Conservation (phyloP, 2,329 filamentous ascomycete genomes). For the Aspergillus hiratsukae region DNA sequence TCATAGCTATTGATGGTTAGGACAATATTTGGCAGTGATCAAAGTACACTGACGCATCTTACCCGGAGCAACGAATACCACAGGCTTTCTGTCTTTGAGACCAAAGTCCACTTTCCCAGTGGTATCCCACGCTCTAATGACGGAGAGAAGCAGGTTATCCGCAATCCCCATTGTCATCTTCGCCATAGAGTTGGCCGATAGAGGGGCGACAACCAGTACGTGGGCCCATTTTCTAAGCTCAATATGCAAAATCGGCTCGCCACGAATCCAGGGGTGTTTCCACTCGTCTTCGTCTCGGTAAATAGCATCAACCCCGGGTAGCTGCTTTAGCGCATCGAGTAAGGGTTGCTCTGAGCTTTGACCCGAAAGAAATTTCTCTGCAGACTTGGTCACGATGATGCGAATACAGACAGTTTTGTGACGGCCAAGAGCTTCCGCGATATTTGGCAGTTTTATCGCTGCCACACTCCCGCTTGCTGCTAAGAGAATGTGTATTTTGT, state of each 20-base stretch:
- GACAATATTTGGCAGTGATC: background rate
- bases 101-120: slow-evolving; percentile 53
- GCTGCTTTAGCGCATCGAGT: slow-evolving; percentile 52
- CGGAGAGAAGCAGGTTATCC: slow-evolving; percentile 68
- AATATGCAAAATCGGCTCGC: slow-evolving; percentile 82
- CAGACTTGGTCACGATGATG: slow-evolving; percentile 72
- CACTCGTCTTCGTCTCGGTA: slow-evolving; percentile 87
- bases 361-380: slow-evolving; percentile 69
- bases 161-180: slow-evolving; percentile 75
- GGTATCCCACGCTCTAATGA: slow-evolving; percentile 85
- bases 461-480: slow-evolving; percentile 73
- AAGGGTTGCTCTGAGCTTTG: slow-evolving; percentile 74
- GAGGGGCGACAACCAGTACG: slow-evolving; percentile 71
- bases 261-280: slow-evolving; percentile 70
- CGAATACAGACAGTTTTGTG: slow-evolving; percentile 65
- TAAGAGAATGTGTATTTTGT: slow-evolving; percentile 45
- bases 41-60: background rate
- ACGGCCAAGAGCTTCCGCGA: slow-evolving; percentile 49
- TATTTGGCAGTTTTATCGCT: slow-evolving; percentile 74
- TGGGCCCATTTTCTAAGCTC: slow-evolving; percentile 80
- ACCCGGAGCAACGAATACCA: slow-evolving; percentile 66
- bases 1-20: slow-evolving; percentile 58
- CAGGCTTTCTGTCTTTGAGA: slow-evolving; percentile 46
- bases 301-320: slow-evolving; percentile 73
- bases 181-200: slow-evolving; percentile 80